Conservation (phyloP, 768 basidiomycete species). For the Chalciporus sphaerocephalus region DNA sequence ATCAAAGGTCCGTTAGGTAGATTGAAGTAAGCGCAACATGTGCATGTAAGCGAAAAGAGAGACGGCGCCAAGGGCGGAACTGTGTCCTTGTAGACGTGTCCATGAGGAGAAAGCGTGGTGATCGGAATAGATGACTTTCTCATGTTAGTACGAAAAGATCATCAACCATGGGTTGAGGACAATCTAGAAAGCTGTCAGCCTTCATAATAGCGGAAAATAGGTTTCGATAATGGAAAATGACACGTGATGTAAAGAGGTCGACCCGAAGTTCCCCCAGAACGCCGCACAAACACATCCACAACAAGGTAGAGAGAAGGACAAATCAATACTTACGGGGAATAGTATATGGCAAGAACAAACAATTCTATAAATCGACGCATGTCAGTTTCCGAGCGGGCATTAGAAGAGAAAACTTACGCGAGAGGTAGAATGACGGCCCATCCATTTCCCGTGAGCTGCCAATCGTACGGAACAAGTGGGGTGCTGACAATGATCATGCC, state of each 20-base stretch:
- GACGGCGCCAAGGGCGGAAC: not conserved
- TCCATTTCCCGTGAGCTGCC: constrained; percentile 52
- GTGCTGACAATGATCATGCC: constrained; percentile 57
- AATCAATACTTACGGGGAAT: constrained; percentile 59
- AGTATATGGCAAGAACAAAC: constrained; percentile 63
- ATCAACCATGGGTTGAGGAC: constrained; percentile 87
- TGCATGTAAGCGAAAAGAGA: not conserved
- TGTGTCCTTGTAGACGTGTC: not conserved
- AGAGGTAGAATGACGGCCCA: constrained; percentile 81
- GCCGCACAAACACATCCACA: not conserved
- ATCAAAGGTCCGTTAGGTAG: not conserved
- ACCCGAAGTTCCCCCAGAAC: not conserved
- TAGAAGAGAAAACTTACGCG: constrained; percentile 41
- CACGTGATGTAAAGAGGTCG: constrained; percentile 27
- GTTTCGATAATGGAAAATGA: constrained; percentile 18
- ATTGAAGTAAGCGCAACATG: not conserved
- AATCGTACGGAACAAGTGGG: constrained; percentile 56
- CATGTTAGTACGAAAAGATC: constrained; percentile 62
- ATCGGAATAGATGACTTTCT: not conserved
- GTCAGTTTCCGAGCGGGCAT: not conserved
- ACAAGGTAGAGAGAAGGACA: constrained; percentile 1
- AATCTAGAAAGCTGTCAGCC: constrained; percentile 42
- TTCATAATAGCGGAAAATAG: not conserved
- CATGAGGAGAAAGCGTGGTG: constrained; percentile 12
- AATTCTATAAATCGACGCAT: constrained; percentile 38